phyloP scores from a whole-genome alignment of 139 green algal genomes.

The Closterium sp. region DNA sequence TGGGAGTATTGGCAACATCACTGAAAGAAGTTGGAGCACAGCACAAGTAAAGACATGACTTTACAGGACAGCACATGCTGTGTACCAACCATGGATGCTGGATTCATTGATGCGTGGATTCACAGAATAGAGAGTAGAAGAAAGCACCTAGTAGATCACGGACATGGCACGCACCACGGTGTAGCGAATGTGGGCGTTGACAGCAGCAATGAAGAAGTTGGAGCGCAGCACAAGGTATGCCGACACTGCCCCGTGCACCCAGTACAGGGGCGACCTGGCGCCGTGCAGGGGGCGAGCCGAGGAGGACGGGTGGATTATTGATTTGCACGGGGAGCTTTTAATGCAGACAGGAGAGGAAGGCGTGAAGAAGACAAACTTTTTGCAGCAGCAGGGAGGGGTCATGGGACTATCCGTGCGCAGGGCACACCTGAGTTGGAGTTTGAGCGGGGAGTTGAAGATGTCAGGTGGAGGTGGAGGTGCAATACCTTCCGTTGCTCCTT shows the following conservation, averaged over 20 bases:
- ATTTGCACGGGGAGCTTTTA: too few relatives aligned
- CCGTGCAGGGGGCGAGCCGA: too few relatives aligned
- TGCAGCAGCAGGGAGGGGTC: neutral
- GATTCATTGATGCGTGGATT: neutral
- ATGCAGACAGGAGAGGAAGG: neutral
- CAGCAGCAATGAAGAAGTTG: slow-evolving; percentile 35
- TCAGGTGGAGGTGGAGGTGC: neutral
- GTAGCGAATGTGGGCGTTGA: neutral
- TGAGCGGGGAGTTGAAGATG: neutral
- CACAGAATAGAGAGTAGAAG: neutral
- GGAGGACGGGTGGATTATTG: too few relatives aligned
- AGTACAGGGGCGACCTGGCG: slow-evolving; percentile 22
- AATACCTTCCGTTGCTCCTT: neutral
- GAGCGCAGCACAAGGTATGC: slow-evolving; percentile 29
- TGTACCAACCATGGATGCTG: too few relatives aligned
- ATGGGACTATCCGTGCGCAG: neutral
- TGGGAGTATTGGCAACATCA: neutral
- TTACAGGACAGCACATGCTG: too few relatives aligned
- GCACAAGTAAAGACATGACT: too few relatives aligned
- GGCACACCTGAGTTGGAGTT: neutral
- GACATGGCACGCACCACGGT: neutral
- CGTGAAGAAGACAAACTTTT: neutral
- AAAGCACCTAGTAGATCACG: neutral
- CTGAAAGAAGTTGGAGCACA: slow-evolving; percentile 33
- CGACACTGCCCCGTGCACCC: slow-evolving; percentile 3